A percentile compares a stretch with the other conserved stretches of the same genome.
phyloP scores from a whole-genome alignment of 768 basidiomycete genomes.

The Nidula microcarpa region DNA sequence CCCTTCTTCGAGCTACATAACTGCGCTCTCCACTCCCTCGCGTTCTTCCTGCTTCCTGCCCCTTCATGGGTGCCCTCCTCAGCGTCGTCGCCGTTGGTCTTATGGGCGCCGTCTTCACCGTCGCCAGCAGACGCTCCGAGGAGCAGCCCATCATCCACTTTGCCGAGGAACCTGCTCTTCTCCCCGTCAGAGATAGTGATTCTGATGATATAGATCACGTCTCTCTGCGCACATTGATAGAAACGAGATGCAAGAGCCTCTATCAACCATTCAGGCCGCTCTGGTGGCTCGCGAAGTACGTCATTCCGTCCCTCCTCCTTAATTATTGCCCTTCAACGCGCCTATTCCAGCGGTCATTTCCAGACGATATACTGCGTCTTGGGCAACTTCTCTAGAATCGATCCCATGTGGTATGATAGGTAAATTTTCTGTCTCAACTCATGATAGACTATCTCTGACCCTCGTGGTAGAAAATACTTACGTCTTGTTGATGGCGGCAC shows the following conservation, averaged over 20 bases:
- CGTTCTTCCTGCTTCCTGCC: not conserved
- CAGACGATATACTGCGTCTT: conserved; percentile 60
- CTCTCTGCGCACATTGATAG: conserved; percentile 36
- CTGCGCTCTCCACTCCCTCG: not conserved
- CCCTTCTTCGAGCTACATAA: too few species aligned
- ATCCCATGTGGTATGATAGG: conserved; percentile 57
- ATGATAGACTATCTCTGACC: not conserved
- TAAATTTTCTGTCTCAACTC: conserved; percentile 12
- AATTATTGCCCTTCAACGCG: not conserved
- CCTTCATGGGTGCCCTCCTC: conserved; percentile 22
- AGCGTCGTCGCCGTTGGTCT: conserved; percentile 21
- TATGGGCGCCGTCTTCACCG: conserved; percentile 32
- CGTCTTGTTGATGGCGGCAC: conserved; percentile 61
- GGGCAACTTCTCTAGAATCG: conserved; percentile 56
- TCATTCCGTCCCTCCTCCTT: conserved; percentile 1
- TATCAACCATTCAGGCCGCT: conserved; percentile 38
- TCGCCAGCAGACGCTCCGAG: conserved; percentile 16
- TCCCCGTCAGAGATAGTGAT: conserved; percentile 27
- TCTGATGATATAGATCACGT: conserved; percentile 26
- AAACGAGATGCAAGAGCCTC: conserved; percentile 38
- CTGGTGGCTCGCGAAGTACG: conserved; percentile 50
- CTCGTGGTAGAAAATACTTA: conserved; percentile 37
- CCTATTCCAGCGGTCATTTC: conserved; percentile 48
- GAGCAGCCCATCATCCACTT: conserved; percentile 33
- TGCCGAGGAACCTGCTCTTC: conserved; percentile 27